Conservation (phyloP, 805 yeast species). For the Kluyveromyces nonfermentans region DNA sequence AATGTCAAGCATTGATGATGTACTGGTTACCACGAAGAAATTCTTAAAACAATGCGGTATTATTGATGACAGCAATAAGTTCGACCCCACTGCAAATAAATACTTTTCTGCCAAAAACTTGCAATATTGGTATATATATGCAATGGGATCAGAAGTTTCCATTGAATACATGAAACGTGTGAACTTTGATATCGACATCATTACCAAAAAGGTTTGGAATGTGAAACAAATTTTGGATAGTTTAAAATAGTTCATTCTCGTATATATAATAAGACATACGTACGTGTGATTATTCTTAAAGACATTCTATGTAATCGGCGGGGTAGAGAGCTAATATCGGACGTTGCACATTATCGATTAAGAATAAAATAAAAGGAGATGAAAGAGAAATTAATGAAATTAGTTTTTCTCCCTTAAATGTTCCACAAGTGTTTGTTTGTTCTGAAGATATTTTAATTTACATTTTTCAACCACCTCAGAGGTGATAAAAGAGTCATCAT, state of each 20-base stretch:
- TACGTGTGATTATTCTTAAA: no score
- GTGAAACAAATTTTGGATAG: conserved; percentile 22
- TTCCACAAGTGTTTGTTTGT: conserved; percentile 15
- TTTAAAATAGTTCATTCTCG: conserved; percentile 8
- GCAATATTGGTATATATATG: conserved; percentile 25
- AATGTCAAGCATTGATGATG: conserved; percentile 11
- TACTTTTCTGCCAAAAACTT: conserved; percentile 18
- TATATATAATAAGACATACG: no score
- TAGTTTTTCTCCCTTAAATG: conserved; percentile 10
- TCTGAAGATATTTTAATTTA: conserved; percentile 21
- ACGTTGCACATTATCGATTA: no score
- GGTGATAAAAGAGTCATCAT: conserved; percentile 25
- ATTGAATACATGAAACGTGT: conserved; percentile 25
- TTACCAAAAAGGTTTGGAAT: conserved; percentile 20
- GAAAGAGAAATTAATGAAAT: neutral
- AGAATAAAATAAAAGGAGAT: no score
- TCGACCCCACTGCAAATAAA: conserved; percentile 15
- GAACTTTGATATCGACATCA: conserved; percentile 23
- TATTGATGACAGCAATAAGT: conserved; percentile 18
- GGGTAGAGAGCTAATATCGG: no score
- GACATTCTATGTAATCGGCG: no score
- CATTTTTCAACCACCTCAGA: conserved; percentile 35
- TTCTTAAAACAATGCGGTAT: conserved; percentile 15
- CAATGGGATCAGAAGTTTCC: conserved; percentile 31
- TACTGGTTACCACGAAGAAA: conserved; percentile 27